Percentiles rank a stretch among this genome's conserved stretches.
phyloP scores from a whole-genome alignment of 2,329 filamentous ascomycete genomes.

The Alternaria novae-zelandiae region DNA sequence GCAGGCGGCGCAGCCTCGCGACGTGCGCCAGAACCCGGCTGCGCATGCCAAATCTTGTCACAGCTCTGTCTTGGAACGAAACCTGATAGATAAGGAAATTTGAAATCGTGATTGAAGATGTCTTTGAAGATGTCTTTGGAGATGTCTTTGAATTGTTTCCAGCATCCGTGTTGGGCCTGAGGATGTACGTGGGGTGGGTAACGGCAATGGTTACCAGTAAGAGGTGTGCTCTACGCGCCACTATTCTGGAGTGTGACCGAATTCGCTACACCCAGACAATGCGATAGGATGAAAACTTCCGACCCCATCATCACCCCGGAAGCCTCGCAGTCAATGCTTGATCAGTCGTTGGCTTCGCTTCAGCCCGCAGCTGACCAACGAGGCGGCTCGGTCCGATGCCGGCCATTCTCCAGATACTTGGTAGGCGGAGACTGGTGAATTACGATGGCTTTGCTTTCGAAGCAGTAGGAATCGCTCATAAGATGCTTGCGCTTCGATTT shows the following conservation, averaged over 20 bases:
- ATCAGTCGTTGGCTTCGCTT: not conserved
- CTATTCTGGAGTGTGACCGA: not conserved
- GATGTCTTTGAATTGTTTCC: not conserved
- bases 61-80: not conserved
- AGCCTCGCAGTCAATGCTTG: not conserved
- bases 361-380: not conserved
- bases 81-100: not conserved
- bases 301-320: not conserved
- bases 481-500: not conserved
- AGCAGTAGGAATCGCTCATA: not conserved
- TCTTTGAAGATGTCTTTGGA: not conserved
- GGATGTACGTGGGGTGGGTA: not conserved
- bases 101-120: not conserved
- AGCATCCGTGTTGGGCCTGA: not conserved
- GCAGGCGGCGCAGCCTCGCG: conserved; percentile 2
- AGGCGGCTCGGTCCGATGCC: not conserved
- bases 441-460: not conserved
- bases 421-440: not conserved
- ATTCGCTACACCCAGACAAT: not conserved
- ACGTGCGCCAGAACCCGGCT: not conserved
- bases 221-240: conserved; percentile 2
- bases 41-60: not conserved
- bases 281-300: not conserved
- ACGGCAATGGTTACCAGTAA: not conserved
- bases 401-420: not conserved